Conservation (phyloP, 257 asterid species). For the Solanum etuberosum region DNA sequence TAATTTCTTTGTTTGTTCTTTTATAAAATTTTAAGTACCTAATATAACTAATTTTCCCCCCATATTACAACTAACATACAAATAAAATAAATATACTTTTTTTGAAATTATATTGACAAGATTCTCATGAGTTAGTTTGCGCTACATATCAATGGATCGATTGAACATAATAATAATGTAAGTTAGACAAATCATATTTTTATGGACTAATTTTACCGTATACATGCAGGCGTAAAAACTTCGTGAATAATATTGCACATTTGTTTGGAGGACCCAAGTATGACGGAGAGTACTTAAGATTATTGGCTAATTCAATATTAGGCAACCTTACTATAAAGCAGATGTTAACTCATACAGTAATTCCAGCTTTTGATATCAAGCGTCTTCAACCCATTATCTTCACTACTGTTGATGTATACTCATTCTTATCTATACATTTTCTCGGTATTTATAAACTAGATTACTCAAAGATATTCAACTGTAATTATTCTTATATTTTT, state of each 20-base stretch:
- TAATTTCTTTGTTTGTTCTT: neutral
- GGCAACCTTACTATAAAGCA: conserved; percentile 25
- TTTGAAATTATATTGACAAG: neutral
- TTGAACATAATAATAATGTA: neutral
- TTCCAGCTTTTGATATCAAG: conserved; percentile 45
- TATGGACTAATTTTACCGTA: neutral
- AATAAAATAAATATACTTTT: too few relatives aligned
- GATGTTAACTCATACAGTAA: conserved; percentile 29
- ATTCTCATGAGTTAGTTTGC: neutral
- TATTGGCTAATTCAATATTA: conserved; percentile 13
- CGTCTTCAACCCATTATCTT: conserved; percentile 23
- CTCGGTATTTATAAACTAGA: neutral
- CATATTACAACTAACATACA: neutral
- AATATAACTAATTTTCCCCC: neutral
- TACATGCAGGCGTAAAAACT: conserved; percentile 15
- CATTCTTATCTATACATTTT: neutral
- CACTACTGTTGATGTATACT: neutral
- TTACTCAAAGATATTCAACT: neutral
- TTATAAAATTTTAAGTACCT: neutral
- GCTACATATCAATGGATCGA: neutral
- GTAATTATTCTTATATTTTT: neutral
- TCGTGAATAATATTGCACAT: conserved; percentile 11
- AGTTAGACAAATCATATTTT: neutral
- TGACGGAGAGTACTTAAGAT: conserved; percentile 36
- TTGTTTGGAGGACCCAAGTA: conserved; percentile 38